Base-by-base conservation (phyloP, 1,284 basidiomycete species). In the Coriolopsis trogii region DNA sequence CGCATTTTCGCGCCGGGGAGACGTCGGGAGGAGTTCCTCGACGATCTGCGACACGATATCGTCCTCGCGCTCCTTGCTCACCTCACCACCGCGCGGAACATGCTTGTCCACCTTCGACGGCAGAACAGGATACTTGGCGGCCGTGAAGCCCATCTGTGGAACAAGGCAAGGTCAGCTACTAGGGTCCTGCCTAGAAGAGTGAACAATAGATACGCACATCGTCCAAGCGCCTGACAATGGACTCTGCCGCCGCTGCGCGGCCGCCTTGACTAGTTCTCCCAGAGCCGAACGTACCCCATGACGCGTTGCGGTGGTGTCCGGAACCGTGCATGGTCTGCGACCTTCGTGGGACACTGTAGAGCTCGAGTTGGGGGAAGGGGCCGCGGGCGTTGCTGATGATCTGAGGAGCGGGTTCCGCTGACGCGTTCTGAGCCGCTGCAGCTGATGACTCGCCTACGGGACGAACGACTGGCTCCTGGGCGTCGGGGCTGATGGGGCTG, bases 131-230 rank as follows among this genome's bases (percentile, higher is more conserved):
- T 82, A 77, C 21, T 73, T 70, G 33, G 65, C 67, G 49, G 82
- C 73, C 12, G 80, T 81, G 62, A 90, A 87, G 12, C 88, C 87
- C 87, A 90, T 89, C 86, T 90, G 53, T 3, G 60, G 48, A 48
- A 47, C 28, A 29, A 37, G 31, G 24, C 15, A 46, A 20, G 9
- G 16, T 18, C 42, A 8, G 45, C 67, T n/a, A n/a, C n/a, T 28
- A 67, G 43, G 42, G 31, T 39, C 34, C 23, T 21, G 9, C 21
- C 38, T 49, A 44, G 37, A 30, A 21, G 41, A 28, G n/a, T 5
- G 36, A 40, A 48, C 6, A 44, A 39, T 39, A 31, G 21, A 46
- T 20, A 53, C 56, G 34, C 39, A 59, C 51, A 56, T 69, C 67
- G 44, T 54, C 58, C 16, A 69, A 58, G 16, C 65, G 55, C 30